A percentile compares a stretch with the other conserved stretches of the same genome.
These are phyloP conservation scores for Solanum piurae DNA, from an alignment of 257 asterid species.

Conservation along the genomic window DNA sequence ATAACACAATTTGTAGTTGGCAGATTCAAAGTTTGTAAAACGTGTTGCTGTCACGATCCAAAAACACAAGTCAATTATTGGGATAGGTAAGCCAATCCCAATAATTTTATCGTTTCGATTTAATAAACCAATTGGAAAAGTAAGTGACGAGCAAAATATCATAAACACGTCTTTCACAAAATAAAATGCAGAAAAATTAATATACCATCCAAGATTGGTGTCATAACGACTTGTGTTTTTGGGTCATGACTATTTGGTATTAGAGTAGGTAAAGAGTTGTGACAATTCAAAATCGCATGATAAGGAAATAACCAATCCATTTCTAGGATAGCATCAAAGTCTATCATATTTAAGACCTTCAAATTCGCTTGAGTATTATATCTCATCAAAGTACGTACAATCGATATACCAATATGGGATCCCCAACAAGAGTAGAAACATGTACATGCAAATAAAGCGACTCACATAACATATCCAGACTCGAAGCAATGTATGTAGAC, in stretches of 20 bases:
- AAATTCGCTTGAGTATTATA: neutral
- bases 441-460: neutral
- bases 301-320: neutral
- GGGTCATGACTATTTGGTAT: neutral
- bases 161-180: neutral
- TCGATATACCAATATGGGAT: neutral
- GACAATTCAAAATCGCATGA: neutral
- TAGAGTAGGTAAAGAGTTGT: neutral
- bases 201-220: neutral
- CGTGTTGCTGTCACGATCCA: neutral
- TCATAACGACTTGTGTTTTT: neutral
- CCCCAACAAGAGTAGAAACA: neutral
- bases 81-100: neutral
- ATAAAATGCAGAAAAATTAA: neutral
- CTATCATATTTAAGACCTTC: neutral
- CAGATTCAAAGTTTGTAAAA: neutral
- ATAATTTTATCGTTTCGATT: neutral
- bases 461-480: neutral
- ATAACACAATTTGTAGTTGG: neutral
- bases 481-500: neutral
- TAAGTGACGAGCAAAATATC: neutral
- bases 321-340: neutral
- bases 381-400: neutral
- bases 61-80: neutral
- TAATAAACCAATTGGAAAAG: neutral